Evolutionary conservation across 331 rosid species (phyloP).

Genomic region (Stylosanthes scabra): DNA sequence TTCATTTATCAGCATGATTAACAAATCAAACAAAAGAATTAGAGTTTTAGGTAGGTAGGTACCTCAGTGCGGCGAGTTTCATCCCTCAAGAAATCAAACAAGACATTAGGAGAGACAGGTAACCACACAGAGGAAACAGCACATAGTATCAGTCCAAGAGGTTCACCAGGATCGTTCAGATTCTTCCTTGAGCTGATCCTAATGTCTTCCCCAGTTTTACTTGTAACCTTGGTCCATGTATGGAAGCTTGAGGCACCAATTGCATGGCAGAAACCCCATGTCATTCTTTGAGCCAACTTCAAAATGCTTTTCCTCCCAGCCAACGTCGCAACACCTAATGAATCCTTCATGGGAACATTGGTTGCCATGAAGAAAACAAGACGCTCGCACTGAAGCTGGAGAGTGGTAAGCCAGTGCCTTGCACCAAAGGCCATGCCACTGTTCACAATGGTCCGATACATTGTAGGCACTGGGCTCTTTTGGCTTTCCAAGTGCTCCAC

Average conservation of each 20-base stretch:
- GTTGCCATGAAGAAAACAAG: slow-evolving; percentile 98
- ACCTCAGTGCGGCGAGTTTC: slow-evolving; percentile 80
- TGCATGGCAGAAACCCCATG: slow-evolving; percentile 75
- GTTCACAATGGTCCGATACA: slow-evolving; percentile 79
- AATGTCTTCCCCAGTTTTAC: slow-evolving; percentile 93
- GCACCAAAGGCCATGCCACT: slow-evolving; percentile 95
- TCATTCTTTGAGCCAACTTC: slow-evolving; percentile 96
- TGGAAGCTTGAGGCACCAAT: slow-evolving; percentile 89
- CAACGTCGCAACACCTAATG: slow-evolving; percentile 91
- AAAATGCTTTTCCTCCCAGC: slow-evolving; percentile 97
- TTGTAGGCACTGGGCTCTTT: slow-evolving; percentile 70
- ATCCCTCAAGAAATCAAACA: slow-evolving; percentile 85
- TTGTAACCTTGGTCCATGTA: slow-evolving; percentile 80
- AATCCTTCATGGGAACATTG: slow-evolving; percentile 94
- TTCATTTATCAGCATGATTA: slow-evolving; percentile 23
- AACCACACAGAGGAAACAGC: slow-evolving; percentile 97
- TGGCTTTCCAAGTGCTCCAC: slow-evolving; percentile 97
- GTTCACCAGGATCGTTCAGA: slow-evolving; percentile 92
- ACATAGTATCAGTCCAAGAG: slow-evolving; percentile 83
- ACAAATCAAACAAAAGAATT: slow-evolving; percentile 8
- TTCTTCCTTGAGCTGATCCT: slow-evolving; percentile 91
- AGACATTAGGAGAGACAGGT: slow-evolving; percentile 65
- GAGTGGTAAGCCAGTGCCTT: slow-evolving; percentile 86
- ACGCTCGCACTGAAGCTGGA: slow-evolving; percentile 94
- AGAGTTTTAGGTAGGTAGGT: slow-evolving; percentile 27